Percentiles rank a stretch among this genome's conserved stretches.
Evolutionary conservation across 148 eudicot genomes (phyloP).

Genomic region (Diospyros lotus): DNA sequence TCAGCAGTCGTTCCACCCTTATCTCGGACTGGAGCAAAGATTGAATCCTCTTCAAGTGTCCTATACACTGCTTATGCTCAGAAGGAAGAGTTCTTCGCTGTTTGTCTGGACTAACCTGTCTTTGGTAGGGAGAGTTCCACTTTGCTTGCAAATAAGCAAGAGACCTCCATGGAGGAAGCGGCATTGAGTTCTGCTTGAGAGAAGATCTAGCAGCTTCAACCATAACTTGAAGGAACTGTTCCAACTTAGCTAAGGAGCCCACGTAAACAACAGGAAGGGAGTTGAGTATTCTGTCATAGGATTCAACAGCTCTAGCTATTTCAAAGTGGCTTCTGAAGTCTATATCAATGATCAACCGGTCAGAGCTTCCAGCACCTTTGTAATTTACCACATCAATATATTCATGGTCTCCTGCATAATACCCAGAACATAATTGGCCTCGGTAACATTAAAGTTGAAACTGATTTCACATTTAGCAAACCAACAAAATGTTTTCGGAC

Average conservation of each 20-base stretch:
- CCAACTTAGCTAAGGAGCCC: slow-evolving; percentile 60
- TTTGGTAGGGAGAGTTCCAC: slow-evolving; percentile 70
- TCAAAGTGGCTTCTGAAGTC: slow-evolving; percentile 94
- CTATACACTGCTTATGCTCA: slow-evolving; percentile 56
- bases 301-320: slow-evolving; percentile 82
- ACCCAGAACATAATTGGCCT: too few species aligned
- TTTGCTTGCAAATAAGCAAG: slow-evolving; percentile 81
- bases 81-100: slow-evolving; percentile 14
- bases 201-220: slow-evolving; percentile 77
- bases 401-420: slow-evolving; percentile 77
- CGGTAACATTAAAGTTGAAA: background rate
- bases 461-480: background rate
- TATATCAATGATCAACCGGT: slow-evolving; percentile 65
- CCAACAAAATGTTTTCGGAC: background rate
- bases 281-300: slow-evolving; percentile 63
- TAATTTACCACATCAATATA: slow-evolving; percentile 66
- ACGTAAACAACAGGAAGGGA: slow-evolving; percentile 71
- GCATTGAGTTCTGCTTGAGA: slow-evolving; percentile 89
- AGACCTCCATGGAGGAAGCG: slow-evolving; percentile 92
- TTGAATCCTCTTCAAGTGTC: slow-evolving; percentile 58
- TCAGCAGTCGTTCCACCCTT: slow-evolving; percentile 42
- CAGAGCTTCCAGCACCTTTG: slow-evolving; percentile 35
- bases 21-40: slow-evolving; percentile 51
- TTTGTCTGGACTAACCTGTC: slow-evolving; percentile 33
- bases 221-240: slow-evolving; percentile 77